Evolutionary conservation across 2,329 filamentous ascomycete genomes (phyloP).

Genomic region (Dendrostoma leiphaemia): DNA sequence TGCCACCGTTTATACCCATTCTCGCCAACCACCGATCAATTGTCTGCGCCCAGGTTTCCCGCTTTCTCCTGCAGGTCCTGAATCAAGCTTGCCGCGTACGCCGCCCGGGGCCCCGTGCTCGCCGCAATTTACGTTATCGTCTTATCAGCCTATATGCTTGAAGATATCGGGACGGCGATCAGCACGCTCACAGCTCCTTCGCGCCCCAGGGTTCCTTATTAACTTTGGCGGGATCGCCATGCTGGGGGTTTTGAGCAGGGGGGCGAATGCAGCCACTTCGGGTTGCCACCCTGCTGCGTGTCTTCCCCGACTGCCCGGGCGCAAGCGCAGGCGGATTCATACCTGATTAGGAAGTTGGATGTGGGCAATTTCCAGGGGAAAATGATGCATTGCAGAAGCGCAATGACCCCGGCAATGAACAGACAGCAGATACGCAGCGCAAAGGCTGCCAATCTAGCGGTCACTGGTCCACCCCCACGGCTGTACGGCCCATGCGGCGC

Average conservation of each 20-base stretch:
- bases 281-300: neutral
- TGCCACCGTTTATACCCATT: no score
- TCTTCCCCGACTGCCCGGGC: neutral
- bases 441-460: neutral
- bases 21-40: no score
- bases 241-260: no score
- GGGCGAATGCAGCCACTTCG: neutral
- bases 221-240: neutral
- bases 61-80: neutral
- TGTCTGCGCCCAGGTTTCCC: neutral
- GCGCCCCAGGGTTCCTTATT: no score
- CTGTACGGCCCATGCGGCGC: no score
- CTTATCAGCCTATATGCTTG: no score
- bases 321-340: neutral
- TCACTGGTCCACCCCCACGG: neutral
- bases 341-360: neutral
- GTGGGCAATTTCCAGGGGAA: neutral
- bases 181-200: no score
- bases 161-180: no score
- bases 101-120: no score
- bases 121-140: neutral
- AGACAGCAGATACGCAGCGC: neutral
- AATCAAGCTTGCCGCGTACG: neutral
- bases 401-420: no score
- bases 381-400: neutral